phyloP scores from a whole-genome alignment of 2,329 filamentous ascomycete genomes.

The Thelonectria blattea region DNA sequence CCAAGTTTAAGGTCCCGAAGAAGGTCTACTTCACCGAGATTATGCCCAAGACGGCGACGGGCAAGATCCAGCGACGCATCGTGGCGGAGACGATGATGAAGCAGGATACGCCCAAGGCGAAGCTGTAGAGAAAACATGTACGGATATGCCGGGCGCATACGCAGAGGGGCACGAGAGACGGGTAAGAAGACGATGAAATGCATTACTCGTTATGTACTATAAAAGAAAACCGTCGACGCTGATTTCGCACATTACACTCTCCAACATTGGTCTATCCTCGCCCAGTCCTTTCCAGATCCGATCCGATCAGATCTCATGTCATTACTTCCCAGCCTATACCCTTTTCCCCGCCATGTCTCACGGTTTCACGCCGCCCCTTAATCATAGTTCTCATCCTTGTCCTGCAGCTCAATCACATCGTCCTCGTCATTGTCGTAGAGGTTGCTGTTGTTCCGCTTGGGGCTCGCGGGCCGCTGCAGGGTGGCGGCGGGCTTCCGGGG shows the following conservation, averaged over 20 bases:
- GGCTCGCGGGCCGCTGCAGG: slow-evolving; percentile 8
- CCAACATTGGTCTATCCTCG: slow-evolving; percentile 1
- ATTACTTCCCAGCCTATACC: neutral
- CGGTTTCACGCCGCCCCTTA: slow-evolving; percentile 5
- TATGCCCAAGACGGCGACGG: slow-evolving; percentile 93
- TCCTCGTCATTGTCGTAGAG: slow-evolving; percentile 39
- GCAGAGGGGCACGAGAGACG: neutral
- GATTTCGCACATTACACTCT: neutral
- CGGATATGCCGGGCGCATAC: neutral
- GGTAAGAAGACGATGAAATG: neutral
- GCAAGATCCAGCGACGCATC: slow-evolving; percentile 84
- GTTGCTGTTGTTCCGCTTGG: slow-evolving; percentile 34
- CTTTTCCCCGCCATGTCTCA: neutral
- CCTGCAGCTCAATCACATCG: slow-evolving; percentile 35
- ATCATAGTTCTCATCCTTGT: slow-evolving; percentile 36
- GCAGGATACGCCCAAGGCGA: slow-evolving; percentile 62
- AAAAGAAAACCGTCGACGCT: neutral
- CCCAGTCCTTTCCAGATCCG: slow-evolving; percentile 4
- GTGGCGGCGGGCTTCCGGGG: slow-evolving; percentile 23
- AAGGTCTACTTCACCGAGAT: slow-evolving; percentile 82
- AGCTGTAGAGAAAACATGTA: slow-evolving; percentile 50
- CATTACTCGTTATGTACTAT: slow-evolving; percentile 7
- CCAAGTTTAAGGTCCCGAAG: slow-evolving; percentile 87
- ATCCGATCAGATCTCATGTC: slow-evolving; percentile 12
- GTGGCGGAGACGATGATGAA: slow-evolving; percentile 87